These are phyloP conservation scores for Saccharomyces uvarum DNA, from an alignment of 1,139 yeast genomes.

Conservation along the genomic window DNA sequence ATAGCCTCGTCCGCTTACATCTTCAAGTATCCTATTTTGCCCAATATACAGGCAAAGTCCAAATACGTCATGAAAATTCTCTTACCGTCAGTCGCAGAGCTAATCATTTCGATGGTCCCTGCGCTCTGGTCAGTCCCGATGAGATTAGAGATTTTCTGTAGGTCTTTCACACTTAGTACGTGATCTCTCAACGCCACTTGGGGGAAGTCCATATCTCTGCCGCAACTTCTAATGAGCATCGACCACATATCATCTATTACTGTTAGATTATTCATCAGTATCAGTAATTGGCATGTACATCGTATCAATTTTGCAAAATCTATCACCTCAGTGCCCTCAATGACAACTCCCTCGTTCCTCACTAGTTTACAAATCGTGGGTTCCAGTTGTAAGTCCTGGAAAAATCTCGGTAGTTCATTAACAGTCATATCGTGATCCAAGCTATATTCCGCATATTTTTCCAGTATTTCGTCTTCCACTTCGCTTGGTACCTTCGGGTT, in stretches of 20 bases:
- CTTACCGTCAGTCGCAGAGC: constrained; percentile 35
- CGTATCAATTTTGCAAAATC: constrained; percentile 41
- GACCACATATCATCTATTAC: constrained; percentile 37
- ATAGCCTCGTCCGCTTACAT: constrained; percentile 10
- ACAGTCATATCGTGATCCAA: constrained; percentile 33
- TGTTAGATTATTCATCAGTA: constrained; percentile 34
- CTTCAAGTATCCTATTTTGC: constrained; percentile 35
- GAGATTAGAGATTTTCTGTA: constrained; percentile 31
- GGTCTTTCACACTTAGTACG: constrained; percentile 32
- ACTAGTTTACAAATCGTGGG: constrained; percentile 19
- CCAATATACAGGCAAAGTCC: constrained; percentile 41
- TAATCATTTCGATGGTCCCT: constrained; percentile 38
- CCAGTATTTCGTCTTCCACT: constrained; percentile 38
- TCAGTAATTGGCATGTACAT: constrained; percentile 35
- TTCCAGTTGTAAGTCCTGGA: constrained; percentile 32
- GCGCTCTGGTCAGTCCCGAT: constrained; percentile 31
- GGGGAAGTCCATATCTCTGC: constrained; percentile 21
- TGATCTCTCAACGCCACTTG: constrained; percentile 18
- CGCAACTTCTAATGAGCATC: constrained; percentile 28
- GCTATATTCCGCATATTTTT: constrained; percentile 34
- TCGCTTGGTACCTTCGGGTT: constrained; percentile 34
- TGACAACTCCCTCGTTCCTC: constrained; percentile 21
- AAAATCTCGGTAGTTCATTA: constrained; percentile 27
- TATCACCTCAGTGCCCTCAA: constrained; percentile 36
- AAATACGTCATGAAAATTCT: constrained; percentile 33